Percentiles rank a stretch among this genome's conserved stretches.
Evolutionary conservation across 2,329 filamentous ascomycete genomes (phyloP).

Genomic region (Karstenula rhodostoma): DNA sequence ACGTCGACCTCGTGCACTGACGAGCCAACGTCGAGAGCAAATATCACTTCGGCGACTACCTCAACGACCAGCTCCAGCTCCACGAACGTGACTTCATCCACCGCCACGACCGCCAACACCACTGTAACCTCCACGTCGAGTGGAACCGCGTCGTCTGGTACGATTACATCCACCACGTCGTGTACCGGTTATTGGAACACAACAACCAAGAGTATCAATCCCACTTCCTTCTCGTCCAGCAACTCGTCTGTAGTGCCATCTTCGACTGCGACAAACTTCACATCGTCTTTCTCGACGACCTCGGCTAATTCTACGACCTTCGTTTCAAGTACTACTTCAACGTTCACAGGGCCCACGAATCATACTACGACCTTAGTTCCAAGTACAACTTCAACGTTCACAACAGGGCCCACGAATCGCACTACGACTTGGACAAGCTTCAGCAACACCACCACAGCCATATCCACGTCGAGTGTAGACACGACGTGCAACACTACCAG

Average conservation of each 20-base stretch:
- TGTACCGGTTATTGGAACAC: background rate
- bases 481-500: slow-evolving; percentile 1
- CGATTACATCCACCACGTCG: background rate
- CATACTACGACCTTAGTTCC: background rate
- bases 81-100: background rate
- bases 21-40: background rate
- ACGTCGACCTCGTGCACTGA: slow-evolving; percentile 6
- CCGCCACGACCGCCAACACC: background rate
- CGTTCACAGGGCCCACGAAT: background rate
- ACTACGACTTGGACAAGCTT: background rate
- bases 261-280: background rate
- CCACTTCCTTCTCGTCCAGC: background rate
- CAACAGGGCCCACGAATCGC: too few species aligned
- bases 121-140: background rate
- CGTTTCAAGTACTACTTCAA: background rate
- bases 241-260: background rate
- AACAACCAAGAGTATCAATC: background rate
- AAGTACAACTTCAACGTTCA: background rate
- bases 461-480: background rate
- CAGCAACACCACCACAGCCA: background rate
- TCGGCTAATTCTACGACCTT: background rate
- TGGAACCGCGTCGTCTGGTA: background rate
- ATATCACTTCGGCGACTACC: background rate
- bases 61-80: background rate
- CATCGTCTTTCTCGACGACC: background rate